Evolutionary conservation across 2,329 filamentous ascomycete species (phyloP).

Genomic region (Clarireedia monteithiana): DNA sequence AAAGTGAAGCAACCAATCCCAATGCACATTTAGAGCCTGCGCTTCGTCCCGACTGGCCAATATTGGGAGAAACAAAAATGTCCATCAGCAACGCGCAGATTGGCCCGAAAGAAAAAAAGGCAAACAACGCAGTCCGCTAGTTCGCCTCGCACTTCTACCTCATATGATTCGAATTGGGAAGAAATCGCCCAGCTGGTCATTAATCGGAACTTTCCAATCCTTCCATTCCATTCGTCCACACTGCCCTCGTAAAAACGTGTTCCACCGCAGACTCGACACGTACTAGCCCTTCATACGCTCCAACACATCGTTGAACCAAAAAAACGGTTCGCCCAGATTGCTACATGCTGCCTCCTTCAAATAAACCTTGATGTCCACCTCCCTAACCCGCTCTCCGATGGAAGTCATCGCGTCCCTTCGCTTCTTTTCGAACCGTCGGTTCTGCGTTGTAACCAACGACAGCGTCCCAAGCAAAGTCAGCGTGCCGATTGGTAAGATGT

Average conservation of each 20-base stretch:
- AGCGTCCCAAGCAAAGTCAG: background rate
- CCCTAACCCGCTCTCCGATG: background rate
- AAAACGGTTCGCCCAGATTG: conserved; percentile 11
- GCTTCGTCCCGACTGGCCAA: conserved; percentile 15
- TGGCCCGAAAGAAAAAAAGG: background rate
- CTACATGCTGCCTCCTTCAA: conserved; percentile 7
- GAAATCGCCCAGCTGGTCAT: background rate
- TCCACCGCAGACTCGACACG: conserved; percentile 9
- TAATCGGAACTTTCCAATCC: background rate
- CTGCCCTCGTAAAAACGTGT: conserved; percentile 8
- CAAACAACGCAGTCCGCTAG: conserved; percentile 6
- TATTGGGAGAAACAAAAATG: background rate
- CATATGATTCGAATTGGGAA: background rate
- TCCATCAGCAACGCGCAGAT: background rate
- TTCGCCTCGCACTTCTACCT: conserved; percentile 11
- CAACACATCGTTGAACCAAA: conserved; percentile 3
- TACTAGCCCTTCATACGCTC: conserved; percentile 2
- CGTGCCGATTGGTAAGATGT: background rate
- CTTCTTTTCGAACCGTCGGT: conserved; percentile 3
- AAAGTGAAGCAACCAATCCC: conserved; percentile 24
- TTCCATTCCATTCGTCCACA: conserved; percentile 4
- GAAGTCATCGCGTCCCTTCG: background rate
- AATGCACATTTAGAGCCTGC: background rate
- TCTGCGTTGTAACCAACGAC: conserved; percentile 5
- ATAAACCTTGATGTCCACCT: conserved; percentile 3